phyloP scores from a whole-genome alignment of 2,329 filamentous ascomycete genomes.

The Fusarium marasasianum region DNA sequence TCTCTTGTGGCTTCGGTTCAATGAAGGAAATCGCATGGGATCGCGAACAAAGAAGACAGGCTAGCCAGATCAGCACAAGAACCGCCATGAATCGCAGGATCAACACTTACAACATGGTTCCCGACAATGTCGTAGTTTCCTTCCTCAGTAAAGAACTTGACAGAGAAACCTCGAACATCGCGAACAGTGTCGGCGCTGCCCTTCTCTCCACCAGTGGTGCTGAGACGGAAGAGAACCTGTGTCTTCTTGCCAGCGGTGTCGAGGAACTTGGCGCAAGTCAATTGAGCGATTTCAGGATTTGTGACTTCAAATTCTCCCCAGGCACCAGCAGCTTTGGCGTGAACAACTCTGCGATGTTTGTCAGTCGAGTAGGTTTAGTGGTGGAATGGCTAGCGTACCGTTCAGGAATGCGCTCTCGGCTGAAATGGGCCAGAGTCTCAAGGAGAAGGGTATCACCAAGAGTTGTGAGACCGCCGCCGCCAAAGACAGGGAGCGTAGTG shows the following conservation, averaged over 20 bases:
- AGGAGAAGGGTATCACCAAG: conserved; percentile 11
- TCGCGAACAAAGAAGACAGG: conserved; percentile 5
- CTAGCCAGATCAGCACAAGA: neutral
- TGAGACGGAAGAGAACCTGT: conserved; percentile 72
- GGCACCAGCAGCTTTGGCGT: conserved; percentile 51
- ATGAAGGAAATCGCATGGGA: conserved; percentile 1
- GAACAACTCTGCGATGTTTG: conserved; percentile 36
- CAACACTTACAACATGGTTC: neutral
- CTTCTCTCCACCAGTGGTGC: conserved; percentile 73
- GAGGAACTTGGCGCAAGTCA: conserved; percentile 63
- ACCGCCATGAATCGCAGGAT: fast-evolving
- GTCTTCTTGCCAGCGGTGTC: conserved; percentile 61
- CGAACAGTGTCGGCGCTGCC: conserved; percentile 73
- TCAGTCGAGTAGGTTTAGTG: neutral
- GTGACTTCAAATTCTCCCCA: conserved; percentile 68
- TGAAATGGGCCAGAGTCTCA: conserved; percentile 5
- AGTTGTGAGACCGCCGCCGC: conserved; percentile 7
- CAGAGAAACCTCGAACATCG: conserved; percentile 74
- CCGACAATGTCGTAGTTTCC: conserved; percentile 67
- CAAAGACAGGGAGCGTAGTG: conserved; percentile 5
- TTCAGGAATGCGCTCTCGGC: conserved; percentile 9
- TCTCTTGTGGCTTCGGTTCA: conserved; percentile 37
- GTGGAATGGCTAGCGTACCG: neutral
- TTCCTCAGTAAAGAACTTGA: conserved; percentile 69
- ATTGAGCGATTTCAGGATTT: conserved; percentile 58